Evolutionary conservation across 257 asterid species (phyloP).

Genomic region (Mitragyna speciosa): DNA sequence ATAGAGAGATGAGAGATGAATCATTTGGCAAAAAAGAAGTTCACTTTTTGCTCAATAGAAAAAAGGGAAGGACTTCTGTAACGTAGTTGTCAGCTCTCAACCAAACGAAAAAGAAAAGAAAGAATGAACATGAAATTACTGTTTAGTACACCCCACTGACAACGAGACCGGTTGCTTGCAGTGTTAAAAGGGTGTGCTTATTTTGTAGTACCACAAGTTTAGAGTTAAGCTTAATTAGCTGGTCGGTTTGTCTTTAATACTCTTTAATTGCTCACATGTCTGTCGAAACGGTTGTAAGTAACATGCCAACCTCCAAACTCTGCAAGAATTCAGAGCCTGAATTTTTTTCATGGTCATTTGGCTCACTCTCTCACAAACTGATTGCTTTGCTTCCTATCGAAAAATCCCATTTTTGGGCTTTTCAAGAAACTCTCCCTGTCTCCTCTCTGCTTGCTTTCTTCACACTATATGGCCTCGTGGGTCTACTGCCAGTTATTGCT

Average conservation of each 20-base stretch:
- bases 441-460: conserved; percentile 66
- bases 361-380: conserved; percentile 15
- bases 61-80: no score
- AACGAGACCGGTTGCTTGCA: no score
- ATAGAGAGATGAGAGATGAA: no score
- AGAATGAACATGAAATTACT: no score
- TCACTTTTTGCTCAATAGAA: no score
- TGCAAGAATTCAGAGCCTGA: conserved; percentile 13
- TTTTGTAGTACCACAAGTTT: conserved; percentile 8
- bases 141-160: no score
- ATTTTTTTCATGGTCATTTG: conserved; percentile 17
- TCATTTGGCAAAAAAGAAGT: no score
- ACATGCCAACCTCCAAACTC: conserved; percentile 47
- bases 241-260: conserved; percentile 32
- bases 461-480: conserved; percentile 58
- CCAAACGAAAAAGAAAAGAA: no score
- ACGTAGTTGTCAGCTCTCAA: no score
- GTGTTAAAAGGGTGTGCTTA: conserved; percentile 1
- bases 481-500: conserved; percentile 38
- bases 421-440: conserved; percentile 29
- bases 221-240: conserved; percentile 19
- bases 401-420: conserved; percentile 31
- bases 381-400: conserved; percentile 37
- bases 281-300: conserved; percentile 55
- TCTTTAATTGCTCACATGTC: conserved; percentile 57